Evolutionary conservation across 768 basidiomycete genomes (phyloP).

Genomic region (Asterophora lycoperdoides): DNA sequence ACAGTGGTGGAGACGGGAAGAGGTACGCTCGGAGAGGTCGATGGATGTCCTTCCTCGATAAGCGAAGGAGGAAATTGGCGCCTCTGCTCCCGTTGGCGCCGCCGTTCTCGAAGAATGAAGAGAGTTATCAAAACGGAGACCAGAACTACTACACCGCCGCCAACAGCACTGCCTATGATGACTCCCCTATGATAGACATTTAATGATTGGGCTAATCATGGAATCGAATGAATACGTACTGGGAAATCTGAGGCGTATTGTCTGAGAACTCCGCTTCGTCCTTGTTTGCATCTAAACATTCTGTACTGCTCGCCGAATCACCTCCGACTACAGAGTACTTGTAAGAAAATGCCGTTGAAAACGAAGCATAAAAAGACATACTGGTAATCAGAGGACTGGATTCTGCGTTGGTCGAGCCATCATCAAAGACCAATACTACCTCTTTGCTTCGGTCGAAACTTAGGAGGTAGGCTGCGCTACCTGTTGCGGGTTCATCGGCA

Average conservation of each 20-base stretch:
- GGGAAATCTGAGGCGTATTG: slow-evolving; percentile 4
- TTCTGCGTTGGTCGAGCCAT: slow-evolving; percentile 33
- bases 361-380: slow-evolving; percentile 14
- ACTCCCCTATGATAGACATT: slow-evolving; percentile 29
- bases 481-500: slow-evolving; percentile 22
- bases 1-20: slow-evolving; percentile 9
- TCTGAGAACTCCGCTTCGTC: neutral
- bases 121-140: slow-evolving; percentile 38
- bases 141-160: slow-evolving; percentile 35
- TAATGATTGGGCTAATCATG: neutral
- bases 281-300: slow-evolving; percentile 12
- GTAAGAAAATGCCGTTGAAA: neutral
- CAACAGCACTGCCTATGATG: slow-evolving; percentile 43
- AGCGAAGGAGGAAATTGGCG: slow-evolving; percentile 21
- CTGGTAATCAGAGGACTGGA: slow-evolving; percentile 42
- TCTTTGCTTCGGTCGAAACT: slow-evolving; percentile 31
- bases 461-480: slow-evolving; percentile 42
- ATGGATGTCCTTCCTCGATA: slow-evolving; percentile 18
- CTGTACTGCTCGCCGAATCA: slow-evolving; percentile 22
- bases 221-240: slow-evolving; percentile 13
- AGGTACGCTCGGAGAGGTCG: neutral
- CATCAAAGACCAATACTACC: slow-evolving; percentile 42
- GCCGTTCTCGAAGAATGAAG: slow-evolving; percentile 39
- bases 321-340: slow-evolving; percentile 27
- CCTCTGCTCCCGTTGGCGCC: slow-evolving; percentile 23